Evolutionary conservation across 371 early-diverging fungal genomes (phyloP).

Genomic region (Rhizopus delemar): DNA sequence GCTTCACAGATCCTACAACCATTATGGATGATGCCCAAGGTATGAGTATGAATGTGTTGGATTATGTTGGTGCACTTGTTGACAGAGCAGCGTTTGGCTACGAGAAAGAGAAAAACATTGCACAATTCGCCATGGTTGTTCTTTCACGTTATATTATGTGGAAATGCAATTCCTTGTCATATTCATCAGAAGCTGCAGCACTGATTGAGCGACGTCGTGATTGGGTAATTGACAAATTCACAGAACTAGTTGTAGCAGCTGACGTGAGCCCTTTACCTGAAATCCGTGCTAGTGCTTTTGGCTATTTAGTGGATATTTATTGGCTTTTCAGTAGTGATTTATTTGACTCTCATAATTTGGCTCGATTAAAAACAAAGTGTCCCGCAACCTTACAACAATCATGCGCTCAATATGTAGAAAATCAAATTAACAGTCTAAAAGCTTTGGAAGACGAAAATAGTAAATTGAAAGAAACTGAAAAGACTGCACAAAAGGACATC

Average conservation of each 20-base stretch:
- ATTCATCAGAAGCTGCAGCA: slow-evolving; percentile 10
- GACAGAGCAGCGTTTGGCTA: slow-evolving; percentile 40
- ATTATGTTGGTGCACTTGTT: slow-evolving; percentile 26
- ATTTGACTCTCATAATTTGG: slow-evolving; percentile 37
- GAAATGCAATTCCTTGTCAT: slow-evolving; percentile 35
- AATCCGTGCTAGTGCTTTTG: slow-evolving; percentile 39
- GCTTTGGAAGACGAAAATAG: slow-evolving; percentile 10
- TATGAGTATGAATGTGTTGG: slow-evolving; percentile 33
- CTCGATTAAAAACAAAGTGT: slow-evolving; percentile 38
- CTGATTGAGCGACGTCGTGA: slow-evolving; percentile 38
- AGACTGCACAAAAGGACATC: slow-evolving; percentile 2
- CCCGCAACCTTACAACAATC: slow-evolving; percentile 39
- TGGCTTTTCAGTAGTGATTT: slow-evolving; percentile 61
- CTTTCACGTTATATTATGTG: slow-evolving; percentile 49
- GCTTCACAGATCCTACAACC: slow-evolving; percentile 35
- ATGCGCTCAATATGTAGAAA: slow-evolving; percentile 35
- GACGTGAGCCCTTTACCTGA: slow-evolving; percentile 31
- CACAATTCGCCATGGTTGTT: slow-evolving; percentile 34
- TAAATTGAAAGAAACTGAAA: background rate
- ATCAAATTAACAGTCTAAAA: slow-evolving; percentile 36
- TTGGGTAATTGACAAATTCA: slow-evolving; percentile 33
- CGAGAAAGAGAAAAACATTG: slow-evolving; percentile 37
- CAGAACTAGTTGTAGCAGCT: slow-evolving; percentile 19
- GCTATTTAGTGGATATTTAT: slow-evolving; percentile 53
- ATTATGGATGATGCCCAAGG: slow-evolving; percentile 45